Evolutionary conservation across 129 eudicot genomes (phyloP).

Genomic region (sunflower (Helianthus annuus)): DNA sequence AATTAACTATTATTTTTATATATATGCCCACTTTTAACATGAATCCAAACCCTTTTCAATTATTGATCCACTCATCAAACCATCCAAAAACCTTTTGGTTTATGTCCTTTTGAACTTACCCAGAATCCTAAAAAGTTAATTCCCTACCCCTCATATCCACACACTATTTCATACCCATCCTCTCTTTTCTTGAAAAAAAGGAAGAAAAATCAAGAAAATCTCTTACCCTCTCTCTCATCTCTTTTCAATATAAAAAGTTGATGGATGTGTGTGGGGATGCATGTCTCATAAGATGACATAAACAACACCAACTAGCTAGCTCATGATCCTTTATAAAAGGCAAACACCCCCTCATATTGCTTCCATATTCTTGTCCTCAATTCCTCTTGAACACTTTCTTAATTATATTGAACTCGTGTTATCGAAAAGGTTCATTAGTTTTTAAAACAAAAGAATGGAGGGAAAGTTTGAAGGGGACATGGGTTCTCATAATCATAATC

Average conservation of each 20-base stretch:
- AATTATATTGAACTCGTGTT: slow-evolving; percentile 15
- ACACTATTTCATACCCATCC: slow-evolving; percentile 21
- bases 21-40: slow-evolving; percentile 3
- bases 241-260: slow-evolving; percentile 33
- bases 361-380: slow-evolving; percentile 26
- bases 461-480: slow-evolving; percentile 29
- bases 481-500: slow-evolving; percentile 24
- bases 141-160: slow-evolving; percentile 37
- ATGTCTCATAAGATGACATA: slow-evolving; percentile 41
- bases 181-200: slow-evolving; percentile 22
- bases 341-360: slow-evolving; percentile 31
- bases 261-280: slow-evolving; percentile 50
- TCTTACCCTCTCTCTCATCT: slow-evolving; percentile 7
- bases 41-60: slow-evolving; percentile 27
- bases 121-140: slow-evolving; percentile 30
- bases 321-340: slow-evolving; percentile 28
- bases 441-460: slow-evolving; percentile 24
- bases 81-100: slow-evolving; percentile 32
- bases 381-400: slow-evolving; percentile 4
- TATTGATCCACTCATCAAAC: slow-evolving; percentile 40
- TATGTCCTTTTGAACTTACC: slow-evolving; percentile 25
- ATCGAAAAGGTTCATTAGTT: slow-evolving; percentile 9
- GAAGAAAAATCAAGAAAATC: slow-evolving; percentile 17
- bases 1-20: slow-evolving; percentile 19
- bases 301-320: slow-evolving; percentile 20